Evolutionary conservation across 2,329 filamentous ascomycete genomes (phyloP).

Genomic region (Trichoderma atroviride): DNA sequence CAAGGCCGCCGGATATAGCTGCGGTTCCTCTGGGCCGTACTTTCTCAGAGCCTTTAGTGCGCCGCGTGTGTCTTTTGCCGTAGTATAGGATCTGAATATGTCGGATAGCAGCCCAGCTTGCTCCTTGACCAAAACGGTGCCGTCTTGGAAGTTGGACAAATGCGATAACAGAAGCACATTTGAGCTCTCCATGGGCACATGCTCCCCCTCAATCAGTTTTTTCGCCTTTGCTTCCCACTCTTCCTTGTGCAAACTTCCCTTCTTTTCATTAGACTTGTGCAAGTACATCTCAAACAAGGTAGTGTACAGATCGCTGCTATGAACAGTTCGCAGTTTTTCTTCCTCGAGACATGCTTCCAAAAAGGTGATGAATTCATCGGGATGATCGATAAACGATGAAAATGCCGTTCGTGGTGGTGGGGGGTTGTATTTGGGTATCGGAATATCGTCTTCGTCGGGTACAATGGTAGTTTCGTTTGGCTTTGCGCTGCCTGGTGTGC

Average conservation of each 20-base stretch:
- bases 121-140: constrained; percentile 89
- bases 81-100: constrained; percentile 95
- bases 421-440: constrained; percentile 66
- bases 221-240: constrained; percentile 92
- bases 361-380: constrained; percentile 88
- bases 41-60: constrained; percentile 88
- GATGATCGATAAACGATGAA: constrained; percentile 93
- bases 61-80: constrained; percentile 86
- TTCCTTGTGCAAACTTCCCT: constrained; percentile 65
- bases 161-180: constrained; percentile 93
- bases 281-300: constrained; percentile 98
- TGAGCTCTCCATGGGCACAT: constrained; percentile 87
- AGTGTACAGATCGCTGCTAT: constrained; percentile 86
- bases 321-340: constrained; percentile 67
- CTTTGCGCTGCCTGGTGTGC: constrained; percentile 52
- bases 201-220: constrained; percentile 77
- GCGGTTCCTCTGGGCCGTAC: constrained; percentile 88
- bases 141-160: constrained; percentile 84
- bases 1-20: constrained; percentile 88
- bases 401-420: constrained; percentile 89
- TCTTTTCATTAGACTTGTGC: constrained; percentile 79
- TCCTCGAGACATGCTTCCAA: constrained; percentile 84
- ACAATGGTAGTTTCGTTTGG: constrained; percentile 57
- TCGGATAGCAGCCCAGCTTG: constrained; percentile 90
- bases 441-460: constrained; percentile 51